These are phyloP conservation scores for Globisporangium emineosum DNA, from an alignment of 352 stramenopile species.

Conservation along the genomic window DNA sequence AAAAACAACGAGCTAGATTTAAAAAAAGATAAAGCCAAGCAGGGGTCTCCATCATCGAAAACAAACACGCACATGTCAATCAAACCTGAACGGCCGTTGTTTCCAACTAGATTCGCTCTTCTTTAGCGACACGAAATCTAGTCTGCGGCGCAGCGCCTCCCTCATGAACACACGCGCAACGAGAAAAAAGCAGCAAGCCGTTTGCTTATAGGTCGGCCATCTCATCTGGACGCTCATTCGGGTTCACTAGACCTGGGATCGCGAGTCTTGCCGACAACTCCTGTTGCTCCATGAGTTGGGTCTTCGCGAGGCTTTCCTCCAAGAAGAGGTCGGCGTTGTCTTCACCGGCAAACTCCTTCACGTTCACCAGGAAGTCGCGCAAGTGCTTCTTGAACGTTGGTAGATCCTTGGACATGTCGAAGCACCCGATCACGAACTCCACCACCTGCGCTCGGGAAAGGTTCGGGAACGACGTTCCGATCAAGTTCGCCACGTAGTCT, in stretches of 20 bases:
- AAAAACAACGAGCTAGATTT: conserved; percentile 9
- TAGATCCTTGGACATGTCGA: conserved; percentile 97
- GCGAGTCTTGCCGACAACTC: conserved; percentile 79
- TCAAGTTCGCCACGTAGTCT: conserved; percentile 96
- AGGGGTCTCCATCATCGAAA: conserved; percentile 5
- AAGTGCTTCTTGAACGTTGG: conserved; percentile 98
- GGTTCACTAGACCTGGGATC: conserved; percentile 90
- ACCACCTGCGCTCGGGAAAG: conserved; percentile 92
- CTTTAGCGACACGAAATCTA: not conserved
- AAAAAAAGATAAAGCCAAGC: conserved; percentile 12
- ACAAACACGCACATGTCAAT: conserved; percentile 10
- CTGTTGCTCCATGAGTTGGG: conserved; percentile 85
- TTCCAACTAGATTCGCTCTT: conserved; percentile 4
- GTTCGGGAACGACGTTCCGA: conserved; percentile 97
- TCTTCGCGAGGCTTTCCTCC: conserved; percentile 92
- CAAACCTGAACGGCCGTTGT: conserved; percentile 2
- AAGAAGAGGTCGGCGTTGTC: conserved; percentile 97
- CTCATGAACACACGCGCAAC: conserved; percentile 2
- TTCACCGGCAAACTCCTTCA: conserved; percentile 97
- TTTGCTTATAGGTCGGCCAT: conserved; percentile 76
- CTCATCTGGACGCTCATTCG: conserved; percentile 88
- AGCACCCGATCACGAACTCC: conserved; percentile 97
- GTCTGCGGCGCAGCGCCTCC: conserved; percentile 1
- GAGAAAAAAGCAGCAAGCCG: not conserved
- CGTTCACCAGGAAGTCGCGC: conserved; percentile 98